phyloP scores from a whole-genome alignment of 148 eudicot genomes.

The Rhododendron henanense region DNA sequence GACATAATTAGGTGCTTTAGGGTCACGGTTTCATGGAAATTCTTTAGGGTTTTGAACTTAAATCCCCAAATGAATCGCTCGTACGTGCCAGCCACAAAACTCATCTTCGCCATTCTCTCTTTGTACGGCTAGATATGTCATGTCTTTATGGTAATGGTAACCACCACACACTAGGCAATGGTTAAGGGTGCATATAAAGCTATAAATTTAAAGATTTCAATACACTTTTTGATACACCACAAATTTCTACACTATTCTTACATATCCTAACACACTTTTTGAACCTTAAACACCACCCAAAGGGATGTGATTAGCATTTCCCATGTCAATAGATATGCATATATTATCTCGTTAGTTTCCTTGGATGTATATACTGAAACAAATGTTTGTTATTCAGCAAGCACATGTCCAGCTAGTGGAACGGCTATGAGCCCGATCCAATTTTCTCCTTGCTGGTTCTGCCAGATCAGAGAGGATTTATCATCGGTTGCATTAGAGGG shows the following conservation, averaged over 20 bases:
- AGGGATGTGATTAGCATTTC: not conserved
- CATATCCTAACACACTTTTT: not conserved
- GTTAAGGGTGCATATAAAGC: not conserved
- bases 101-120: constrained; percentile 28
- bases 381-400: not conserved
- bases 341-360: not conserved
- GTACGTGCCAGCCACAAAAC: constrained; percentile 74
- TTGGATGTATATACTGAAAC: not conserved
- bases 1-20: constrained; percentile 60
- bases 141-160: not conserved
- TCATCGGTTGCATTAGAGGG: not conserved
- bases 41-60: constrained; percentile 51
- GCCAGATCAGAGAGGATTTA: not conserved
- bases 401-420: not conserved
- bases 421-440: not conserved
- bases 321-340: not conserved
- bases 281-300: not conserved
- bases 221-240: not conserved
- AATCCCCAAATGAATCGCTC: constrained; percentile 83
- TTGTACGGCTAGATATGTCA: not conserved
- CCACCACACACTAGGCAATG: not conserved
- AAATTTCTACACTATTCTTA: not conserved
- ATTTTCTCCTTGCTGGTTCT: not conserved
- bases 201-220: not conserved
- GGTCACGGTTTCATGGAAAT: constrained; percentile 35